Evolutionary conservation across 306 rosid species (phyloP).

Genomic region (Adenanthera pavonina): DNA sequence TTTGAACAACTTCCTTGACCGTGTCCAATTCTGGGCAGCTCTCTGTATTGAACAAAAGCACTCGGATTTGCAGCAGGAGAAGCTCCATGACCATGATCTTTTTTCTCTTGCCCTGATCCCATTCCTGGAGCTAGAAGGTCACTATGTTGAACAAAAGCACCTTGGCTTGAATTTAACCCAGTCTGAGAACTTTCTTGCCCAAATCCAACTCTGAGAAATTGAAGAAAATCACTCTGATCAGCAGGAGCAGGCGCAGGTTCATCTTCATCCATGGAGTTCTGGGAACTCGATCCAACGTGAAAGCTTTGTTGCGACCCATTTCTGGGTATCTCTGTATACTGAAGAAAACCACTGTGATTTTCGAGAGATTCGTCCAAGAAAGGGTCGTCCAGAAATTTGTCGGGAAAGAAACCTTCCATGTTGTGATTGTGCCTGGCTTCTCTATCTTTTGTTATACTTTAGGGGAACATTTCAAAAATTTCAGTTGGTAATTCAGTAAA

Average conservation of each 20-base stretch:
- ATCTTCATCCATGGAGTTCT: neutral
- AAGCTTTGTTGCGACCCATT: neutral
- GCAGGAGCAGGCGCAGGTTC: neutral
- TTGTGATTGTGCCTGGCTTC: neutral
- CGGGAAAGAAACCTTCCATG: conserved; percentile 47
- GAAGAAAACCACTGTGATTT: neutral
- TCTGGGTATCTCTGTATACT: neutral
- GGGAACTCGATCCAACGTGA: conserved; percentile 6
- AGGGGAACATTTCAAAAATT: conserved; percentile 1
- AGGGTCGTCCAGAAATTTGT: conserved; percentile 51
- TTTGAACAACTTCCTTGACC: conserved; percentile 8
- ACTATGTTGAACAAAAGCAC: neutral
- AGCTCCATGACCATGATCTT: neutral
- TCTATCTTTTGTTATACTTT: neutral
- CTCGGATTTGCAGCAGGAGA: conserved; percentile 32
- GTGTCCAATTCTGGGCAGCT: conserved; percentile 26
- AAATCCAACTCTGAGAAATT: neutral
- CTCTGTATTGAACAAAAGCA: conserved; percentile 55
- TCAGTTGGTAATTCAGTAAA: conserved; percentile 4
- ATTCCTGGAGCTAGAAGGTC: neutral
- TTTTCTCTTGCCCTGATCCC: neutral
- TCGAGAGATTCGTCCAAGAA: conserved; percentile 42
- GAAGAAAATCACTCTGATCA: conserved; percentile 41
- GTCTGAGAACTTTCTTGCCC: neutral
- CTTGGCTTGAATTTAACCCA: neutral